Evolutionary conservation across 2,329 filamentous ascomycete genomes (phyloP).

Genomic region (Microdochium trichocladiopsis): DNA sequence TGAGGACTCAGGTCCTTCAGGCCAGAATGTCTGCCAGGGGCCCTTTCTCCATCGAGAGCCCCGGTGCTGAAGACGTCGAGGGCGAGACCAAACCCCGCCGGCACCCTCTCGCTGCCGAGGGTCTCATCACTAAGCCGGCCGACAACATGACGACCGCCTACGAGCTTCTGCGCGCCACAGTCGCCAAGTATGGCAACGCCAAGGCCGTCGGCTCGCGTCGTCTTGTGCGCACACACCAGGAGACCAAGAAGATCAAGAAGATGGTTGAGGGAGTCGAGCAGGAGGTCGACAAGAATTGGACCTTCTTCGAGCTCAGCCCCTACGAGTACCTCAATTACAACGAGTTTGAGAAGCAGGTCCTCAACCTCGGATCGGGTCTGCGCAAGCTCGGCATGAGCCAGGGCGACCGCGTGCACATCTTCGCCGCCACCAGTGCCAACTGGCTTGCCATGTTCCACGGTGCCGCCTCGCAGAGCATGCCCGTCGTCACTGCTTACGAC

Average conservation of each 20-base stretch:
- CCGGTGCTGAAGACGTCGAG: slow-evolving; percentile 53
- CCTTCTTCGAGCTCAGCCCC: slow-evolving; percentile 74
- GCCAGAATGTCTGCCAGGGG: slow-evolving; percentile 48
- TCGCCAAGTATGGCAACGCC: slow-evolving; percentile 57
- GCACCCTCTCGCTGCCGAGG: slow-evolving; percentile 53
- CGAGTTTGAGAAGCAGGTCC: slow-evolving; percentile 66
- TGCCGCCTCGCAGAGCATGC: slow-evolving; percentile 66
- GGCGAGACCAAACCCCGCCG: slow-evolving; percentile 73
- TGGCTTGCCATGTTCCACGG: slow-evolving; percentile 45
- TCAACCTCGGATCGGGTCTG: slow-evolving; percentile 63
- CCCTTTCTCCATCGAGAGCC: slow-evolving; percentile 63
- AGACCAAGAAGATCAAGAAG: slow-evolving; percentile 88
- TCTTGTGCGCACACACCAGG: slow-evolving; percentile 69
- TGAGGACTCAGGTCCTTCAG: slow-evolving; percentile 17
- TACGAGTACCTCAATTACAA: slow-evolving; percentile 74
- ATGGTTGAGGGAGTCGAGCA: slow-evolving; percentile 72
- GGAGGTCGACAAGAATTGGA: slow-evolving; percentile 82
- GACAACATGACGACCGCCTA: slow-evolving; percentile 65
- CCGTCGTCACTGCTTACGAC: slow-evolving; percentile 73
- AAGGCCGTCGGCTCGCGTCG: slow-evolving; percentile 64
- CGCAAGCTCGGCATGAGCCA: slow-evolving; percentile 65
- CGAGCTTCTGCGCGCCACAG: slow-evolving; percentile 65
- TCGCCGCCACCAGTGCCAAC: slow-evolving; percentile 61
- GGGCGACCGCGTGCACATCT: slow-evolving; percentile 70
- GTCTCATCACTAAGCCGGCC: slow-evolving; percentile 51